Base-by-base conservation (phyloP, 495 filamentous ascomycete species). In the Parmelia sp. region DNA sequence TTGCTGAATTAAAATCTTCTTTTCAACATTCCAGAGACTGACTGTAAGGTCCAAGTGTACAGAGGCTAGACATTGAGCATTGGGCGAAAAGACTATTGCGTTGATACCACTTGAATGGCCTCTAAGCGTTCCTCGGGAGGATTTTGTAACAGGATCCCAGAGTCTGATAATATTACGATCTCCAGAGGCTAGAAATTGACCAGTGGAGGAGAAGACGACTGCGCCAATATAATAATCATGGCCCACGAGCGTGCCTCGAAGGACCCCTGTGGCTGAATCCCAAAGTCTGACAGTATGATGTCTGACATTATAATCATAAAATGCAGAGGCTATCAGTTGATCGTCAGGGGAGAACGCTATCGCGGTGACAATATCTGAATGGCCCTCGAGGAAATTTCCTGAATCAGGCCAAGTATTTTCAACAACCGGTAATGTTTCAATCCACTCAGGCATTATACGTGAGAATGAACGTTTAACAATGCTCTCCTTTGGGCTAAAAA, bases 241-340 rank as follows among this genome's bases (percentile, higher is more conserved):
- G 4, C 10, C 35, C 10, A 5, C 5, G 10, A 36, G 10, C 10
- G 35, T 36, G 10, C 35, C 35, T 36, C 10, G 35, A 36, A 4
- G 10, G 35, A 10, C 35, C 10, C 35, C 35, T 36, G 35, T 36
- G 35, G 35, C 35, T 36, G 35, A 36, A 36, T 79, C 70, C 77
- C 75, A 78, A 56, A 78, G 69, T 65, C 66, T 60, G n/a, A 81
- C 61, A 14, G 68, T 75, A 2, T 64, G 45, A 60, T 79, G 69
- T 65, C 66, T 60, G n/a, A 81, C 61, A 14, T 67, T 75, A 2
- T 64, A 45, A 60, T 74, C 15, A 12, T 14, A 29, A n/a, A 72
- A 74, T 51, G 65, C 72, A 12, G 73, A 77, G 14, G 74, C 76
- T 9, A 78, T 21, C 25, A 64, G 64, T 55, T 66, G 58, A 61